Conservation (phyloP, 768 basidiomycete genomes). For the Daedalea quercina region DNA sequence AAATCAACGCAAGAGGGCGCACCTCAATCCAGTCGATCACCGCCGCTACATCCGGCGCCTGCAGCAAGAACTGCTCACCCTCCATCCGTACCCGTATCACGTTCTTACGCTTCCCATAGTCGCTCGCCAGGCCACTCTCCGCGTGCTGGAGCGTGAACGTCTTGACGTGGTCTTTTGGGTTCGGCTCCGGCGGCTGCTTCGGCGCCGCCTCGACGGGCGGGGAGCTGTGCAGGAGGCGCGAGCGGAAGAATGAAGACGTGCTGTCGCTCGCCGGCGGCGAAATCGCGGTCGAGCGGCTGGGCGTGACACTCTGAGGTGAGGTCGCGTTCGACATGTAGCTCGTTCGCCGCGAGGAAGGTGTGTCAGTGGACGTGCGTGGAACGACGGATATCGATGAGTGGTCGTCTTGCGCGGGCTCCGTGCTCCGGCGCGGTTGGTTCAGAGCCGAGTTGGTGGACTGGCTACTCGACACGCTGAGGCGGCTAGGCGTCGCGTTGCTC, state of each 20-base stretch:
- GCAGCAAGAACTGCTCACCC: slow-evolving; percentile 95
- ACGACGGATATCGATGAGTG: slow-evolving; percentile 7
- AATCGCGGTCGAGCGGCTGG: slow-evolving; percentile 2
- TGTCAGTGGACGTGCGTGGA: slow-evolving; percentile 7
- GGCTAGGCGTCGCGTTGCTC: not conserved
- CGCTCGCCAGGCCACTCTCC: slow-evolving; percentile 91
- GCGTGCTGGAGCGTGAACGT: slow-evolving; percentile 83
- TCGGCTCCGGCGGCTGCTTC: slow-evolving; percentile 23
- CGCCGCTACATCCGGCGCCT: slow-evolving; percentile 73
- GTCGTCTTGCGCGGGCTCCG: slow-evolving; percentile 16
- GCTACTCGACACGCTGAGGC: not conserved
- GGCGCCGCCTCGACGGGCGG: slow-evolving; percentile 4
- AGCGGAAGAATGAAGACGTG: slow-evolving; percentile 10
- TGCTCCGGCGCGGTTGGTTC: slow-evolving; percentile 15
- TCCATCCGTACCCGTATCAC: slow-evolving; percentile 89
- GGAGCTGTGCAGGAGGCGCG: slow-evolving; percentile 6
- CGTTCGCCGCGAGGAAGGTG: slow-evolving; percentile 8
- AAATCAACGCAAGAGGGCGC: slow-evolving; percentile 12
- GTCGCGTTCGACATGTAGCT: slow-evolving; percentile 3
- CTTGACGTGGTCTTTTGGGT: slow-evolving; percentile 48
- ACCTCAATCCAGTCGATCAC: slow-evolving; percentile 98
- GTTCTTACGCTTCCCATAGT: slow-evolving; percentile 90
- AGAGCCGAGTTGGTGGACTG: not conserved
- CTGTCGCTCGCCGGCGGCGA: slow-evolving; percentile 5
- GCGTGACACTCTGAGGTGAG: not conserved